phyloP scores from a whole-genome alignment of 352 stramenopile genomes.

The Phytophthora litchii region DNA sequence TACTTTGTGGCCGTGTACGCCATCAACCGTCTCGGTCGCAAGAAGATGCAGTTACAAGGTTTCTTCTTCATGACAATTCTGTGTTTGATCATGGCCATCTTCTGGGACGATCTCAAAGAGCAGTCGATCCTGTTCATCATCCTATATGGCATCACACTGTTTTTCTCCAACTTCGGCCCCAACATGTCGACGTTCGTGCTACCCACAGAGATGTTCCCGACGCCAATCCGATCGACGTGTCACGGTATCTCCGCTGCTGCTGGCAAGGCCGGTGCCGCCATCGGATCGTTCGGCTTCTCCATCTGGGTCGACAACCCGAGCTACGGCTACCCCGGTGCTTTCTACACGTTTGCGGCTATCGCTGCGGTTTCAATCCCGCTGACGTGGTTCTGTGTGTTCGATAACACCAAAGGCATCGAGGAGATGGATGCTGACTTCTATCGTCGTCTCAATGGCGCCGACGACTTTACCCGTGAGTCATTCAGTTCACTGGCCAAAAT shows the following conservation, averaged over 20 bases:
- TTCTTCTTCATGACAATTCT: constrained; percentile 74
- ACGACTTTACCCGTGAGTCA: constrained; percentile 47
- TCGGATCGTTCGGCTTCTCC: constrained; percentile 71
- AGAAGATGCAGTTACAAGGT: constrained; percentile 76
- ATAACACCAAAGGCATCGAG: constrained; percentile 59
- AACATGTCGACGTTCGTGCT: constrained; percentile 91
- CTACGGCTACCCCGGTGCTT: constrained; percentile 64
- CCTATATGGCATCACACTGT: constrained; percentile 76
- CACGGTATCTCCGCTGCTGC: constrained; percentile 88
- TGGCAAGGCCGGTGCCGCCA: constrained; percentile 87
- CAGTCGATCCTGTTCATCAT: constrained; percentile 69
- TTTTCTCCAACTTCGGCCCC: constrained; percentile 88
- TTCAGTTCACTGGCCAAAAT: constrained; percentile 32
- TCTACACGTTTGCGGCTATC: constrained; percentile 67
- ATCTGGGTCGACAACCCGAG: constrained; percentile 65
- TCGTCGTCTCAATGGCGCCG: constrained; percentile 30
- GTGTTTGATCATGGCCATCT: constrained; percentile 64
- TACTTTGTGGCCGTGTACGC: constrained; percentile 82
- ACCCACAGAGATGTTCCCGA: constrained; percentile 87
- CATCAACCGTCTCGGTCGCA: constrained; percentile 74
- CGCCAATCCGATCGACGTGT: constrained; percentile 84
- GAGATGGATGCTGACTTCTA: constrained; percentile 72
- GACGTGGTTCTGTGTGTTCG: constrained; percentile 71
- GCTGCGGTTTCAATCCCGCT: constrained; percentile 57
- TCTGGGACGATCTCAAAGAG: constrained; percentile 63